Conservation (phyloP, 495 filamentous ascomycete genomes). For the Friedmanniomyces simplex region DNA sequence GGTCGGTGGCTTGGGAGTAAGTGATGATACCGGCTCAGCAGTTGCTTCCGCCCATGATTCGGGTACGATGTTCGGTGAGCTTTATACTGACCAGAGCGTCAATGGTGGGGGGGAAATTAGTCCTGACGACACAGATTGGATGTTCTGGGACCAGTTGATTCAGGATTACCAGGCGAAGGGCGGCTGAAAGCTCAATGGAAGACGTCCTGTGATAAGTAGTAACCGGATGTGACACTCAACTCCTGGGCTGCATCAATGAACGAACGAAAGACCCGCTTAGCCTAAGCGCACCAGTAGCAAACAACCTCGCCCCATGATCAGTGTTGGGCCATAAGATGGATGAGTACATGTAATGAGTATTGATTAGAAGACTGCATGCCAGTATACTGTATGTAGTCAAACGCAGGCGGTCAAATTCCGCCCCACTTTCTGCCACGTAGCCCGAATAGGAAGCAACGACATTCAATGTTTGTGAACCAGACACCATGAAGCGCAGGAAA, state of each 20-base stretch:
- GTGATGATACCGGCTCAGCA: not conserved
- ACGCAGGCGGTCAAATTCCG: not conserved
- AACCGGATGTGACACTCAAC: no score
- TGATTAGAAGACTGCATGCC: no score
- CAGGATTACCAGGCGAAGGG: not conserved
- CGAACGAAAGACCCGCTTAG: no score
- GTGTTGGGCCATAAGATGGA: no score
- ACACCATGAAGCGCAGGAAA: not conserved
- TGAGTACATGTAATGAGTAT: no score
- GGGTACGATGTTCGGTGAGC: not conserved
- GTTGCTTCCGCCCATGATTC: not conserved
- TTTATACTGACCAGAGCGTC: not conserved
- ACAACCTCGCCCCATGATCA: no score
- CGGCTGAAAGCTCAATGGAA: not conserved
- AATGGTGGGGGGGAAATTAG: not conserved
- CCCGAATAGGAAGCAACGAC: not conserved
- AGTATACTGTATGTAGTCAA: no score
- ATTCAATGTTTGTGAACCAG: not conserved
- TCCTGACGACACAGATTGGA: not conserved
- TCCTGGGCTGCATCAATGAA: no score
- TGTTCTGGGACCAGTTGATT: constrained; percentile 1
- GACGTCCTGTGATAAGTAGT: not conserved
- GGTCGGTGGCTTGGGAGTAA: not conserved
- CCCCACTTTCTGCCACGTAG: not conserved
- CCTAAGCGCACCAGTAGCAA: no score